Base-by-base conservation (phyloP, 1,284 basidiomycete genomes). In the Ustilago lituana region DNA sequence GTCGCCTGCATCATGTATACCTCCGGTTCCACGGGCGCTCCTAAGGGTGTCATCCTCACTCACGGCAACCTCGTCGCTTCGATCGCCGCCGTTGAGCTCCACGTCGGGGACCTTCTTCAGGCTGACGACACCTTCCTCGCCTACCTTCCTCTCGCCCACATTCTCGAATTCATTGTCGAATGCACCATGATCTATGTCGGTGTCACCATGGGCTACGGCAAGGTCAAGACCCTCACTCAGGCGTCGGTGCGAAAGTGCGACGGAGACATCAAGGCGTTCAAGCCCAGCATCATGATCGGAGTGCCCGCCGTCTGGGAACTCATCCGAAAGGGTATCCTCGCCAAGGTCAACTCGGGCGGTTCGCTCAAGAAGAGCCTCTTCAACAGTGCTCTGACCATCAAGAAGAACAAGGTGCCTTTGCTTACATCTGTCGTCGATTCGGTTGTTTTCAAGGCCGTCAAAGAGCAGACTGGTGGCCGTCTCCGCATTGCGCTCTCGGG, bases 1-100 rank as follows among this genome's bases (percentile, higher is more conserved):
- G 84, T 90, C 5, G 91, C 90, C 20, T 92, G 93, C 81, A 94
- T 96, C 84, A 97, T 97, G 94, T 98, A 98, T 86, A 98, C 94
- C 20, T 90, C 88, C 63, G 93, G 94, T n/a, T 90, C 89, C 55
- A 95, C 93, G 0, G 94, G 94, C 23, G 85, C 91, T 8, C 94
- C 94, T 41, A 98, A 98, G 85, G 94, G 94, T 74, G 94, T 96
- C 61, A 86, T 91, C 54, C 89, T 98, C 73, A 91, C 89, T 2
- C 94, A 98, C 83, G 83, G 85, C 41, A 97, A 98, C 84, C 87
- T 98, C 64, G 85, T 94, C 48, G 89, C 94, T 2, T 89, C 91
- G 74, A 86, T 96, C 55, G 93, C 89, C 8, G 91, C 90, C 24
- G 87, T 96, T 17, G 87, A 87, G 82, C 84, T 84, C 24, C 86